Evolutionary conservation across 805 yeast genomes (phyloP), one percentile per base, ranked within the genome.

Genomic region (Lachancea quebecensis): DNA sequence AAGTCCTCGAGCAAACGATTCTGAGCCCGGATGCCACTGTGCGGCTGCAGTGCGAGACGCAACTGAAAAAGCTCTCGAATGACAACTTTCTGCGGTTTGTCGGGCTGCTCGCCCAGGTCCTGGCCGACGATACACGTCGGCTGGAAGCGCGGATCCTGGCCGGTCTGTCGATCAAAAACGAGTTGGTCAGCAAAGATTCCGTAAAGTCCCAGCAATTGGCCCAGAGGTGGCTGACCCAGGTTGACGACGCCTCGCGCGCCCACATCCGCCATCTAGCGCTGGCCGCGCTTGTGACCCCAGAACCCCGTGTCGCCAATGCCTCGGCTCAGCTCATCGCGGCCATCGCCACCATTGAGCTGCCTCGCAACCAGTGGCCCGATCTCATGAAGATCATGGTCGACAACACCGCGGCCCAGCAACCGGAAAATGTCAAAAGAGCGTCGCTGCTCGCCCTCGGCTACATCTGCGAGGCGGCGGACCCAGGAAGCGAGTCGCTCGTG

Each of bases 251-350:
- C 4, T 70, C 77, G 28, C 86, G 80, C 64, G 58, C 67, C 8
- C 77, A 78, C 51, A 82, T 91, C 60, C 89, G 87, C 69, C 71
- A 74, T 38, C 71, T 75, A 28, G 75, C 88, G 0, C 64, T 91
- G 41, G 67, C 68, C 37, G 78, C 90, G 2, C 75, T 93, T 45
- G 63, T 82, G 45, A 73, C 85, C 14, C 62, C 69, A n/a, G 85
- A 78, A 52, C 47, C 56, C n/a, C 77, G 87, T 58, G 96, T 91
- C 45, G 93, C 95, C 29, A 79, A 81, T 47, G 76, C 95, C 27
- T 83, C 91, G 21, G 96, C 99, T 18, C 97, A 91, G 70, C 73
- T 91, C 53, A 91, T 93, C 42, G 95, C 98, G 30, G 95, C 97
- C 10, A 86, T 93, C 56, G 99, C 97, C n/a, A 91, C 83, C 51